Evolutionary conservation across 1,139 yeast genomes (phyloP), one percentile per base, ranked within the genome.

Genomic region (Pichia sp.): DNA sequence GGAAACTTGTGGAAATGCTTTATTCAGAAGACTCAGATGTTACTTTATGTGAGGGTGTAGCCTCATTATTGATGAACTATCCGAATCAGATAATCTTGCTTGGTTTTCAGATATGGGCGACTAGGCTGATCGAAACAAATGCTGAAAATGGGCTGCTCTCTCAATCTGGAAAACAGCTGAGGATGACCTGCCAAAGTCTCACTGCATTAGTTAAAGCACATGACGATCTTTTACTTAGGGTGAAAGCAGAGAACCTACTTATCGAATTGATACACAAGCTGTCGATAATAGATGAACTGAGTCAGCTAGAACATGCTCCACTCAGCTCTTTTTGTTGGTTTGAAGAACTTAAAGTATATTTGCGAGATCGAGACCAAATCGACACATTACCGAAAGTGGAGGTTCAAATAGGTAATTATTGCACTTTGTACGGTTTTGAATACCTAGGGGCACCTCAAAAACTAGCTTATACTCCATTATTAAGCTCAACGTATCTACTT

Each of bases 401-500:
- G 1, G 68, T 86, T 1, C 56, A 51, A 11, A 88, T 81, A 39
- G 74, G 79, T 1, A 64, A 69, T 18, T 66, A 75, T 8, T 44
- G 49, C 0, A 72, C 80, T 39, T 40, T 30, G 1, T 91, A 88
- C 51, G 95, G 95, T 0, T 85, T 76, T 55, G 96, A 87, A 49
- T 91, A 86, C 49, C 64, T 80, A 11, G 97, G 97, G 0, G 64
- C 75, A 2, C 77, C 82, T 4, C 86, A 81, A 22, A 71, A 78
- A 40, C 63, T 88, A 25, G 94, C 91, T 0, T 70, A 75, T 37
- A 88, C 97, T 0, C 87, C 93, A 1, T 65, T 86, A 20, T 67
- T 84, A 6, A 75, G 75, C 37, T 64, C 69, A 13, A 75, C 87
- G 42, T 85, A 72, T 52, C 55, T 79, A 22, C 64, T 88, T 0